Evolutionary conservation across 75 land plant genomes (phyloP), one percentile per base, ranked within the genome.

Genomic region (Azolla pinnata): DNA sequence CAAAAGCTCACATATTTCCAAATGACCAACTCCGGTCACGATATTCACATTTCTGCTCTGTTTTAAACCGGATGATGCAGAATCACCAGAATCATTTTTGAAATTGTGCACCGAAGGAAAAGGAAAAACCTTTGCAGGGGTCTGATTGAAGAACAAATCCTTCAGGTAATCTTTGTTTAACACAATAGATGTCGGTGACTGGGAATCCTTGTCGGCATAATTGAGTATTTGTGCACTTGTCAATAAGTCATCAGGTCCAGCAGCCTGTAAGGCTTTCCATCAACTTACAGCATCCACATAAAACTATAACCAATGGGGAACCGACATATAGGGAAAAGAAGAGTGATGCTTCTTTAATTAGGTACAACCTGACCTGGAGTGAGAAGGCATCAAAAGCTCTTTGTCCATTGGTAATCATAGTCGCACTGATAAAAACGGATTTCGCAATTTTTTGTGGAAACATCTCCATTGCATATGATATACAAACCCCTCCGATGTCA

Each of bases 401-500:
- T 57, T 84, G 82, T 40, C 85, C 92, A 67, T 81, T 57, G 25
- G 64, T 44, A 32, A 87, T 71, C 92, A 87, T 87, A 54, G 88
- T 81, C 5, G 82, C 92, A 68, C 79, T 65, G 2, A 87, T 31
- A 47, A 73, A 87, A 34, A 87, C 69, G 31, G 88, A 82, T 68
- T 87, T 84, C 9, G 88, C 73, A 20, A 87, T 79, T 51, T 79
- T 81, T 7, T 66, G 28, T 0, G 88, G 74, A 33, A 61, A 79
- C 51, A 27, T 44, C 44, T 87, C 92, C 56, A 87, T 53, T 1
- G 82, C 88, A 68, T 84, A 84, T 42, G 92, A 81, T 63, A 87
- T 54, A 27, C 82, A 73, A 7, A 83, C 92, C 20, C 92, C 92
- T 31, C 92, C 92, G 75, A 83, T 75, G 53, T 84, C 82, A 44